A percentile compares a stretch with the other conserved stretches of the same genome.
phyloP scores from a whole-genome alignment of 2,329 filamentous ascomycete genomes.

The Alternaria hordeiaustralica region DNA sequence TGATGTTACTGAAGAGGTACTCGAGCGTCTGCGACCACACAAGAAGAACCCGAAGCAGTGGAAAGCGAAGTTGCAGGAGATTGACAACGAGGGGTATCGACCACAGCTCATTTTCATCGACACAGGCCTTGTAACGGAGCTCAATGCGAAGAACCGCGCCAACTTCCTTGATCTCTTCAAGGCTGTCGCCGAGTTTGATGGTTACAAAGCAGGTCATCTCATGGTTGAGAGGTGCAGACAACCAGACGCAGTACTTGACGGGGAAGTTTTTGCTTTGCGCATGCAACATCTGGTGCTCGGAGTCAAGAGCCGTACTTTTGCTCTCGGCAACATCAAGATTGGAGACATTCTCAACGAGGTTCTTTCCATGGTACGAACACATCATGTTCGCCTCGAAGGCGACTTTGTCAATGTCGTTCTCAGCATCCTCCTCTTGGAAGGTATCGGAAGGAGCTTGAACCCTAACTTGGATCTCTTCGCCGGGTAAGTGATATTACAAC shows the following conservation, averaged over 20 bases:
- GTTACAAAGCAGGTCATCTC: slow-evolving; percentile 89
- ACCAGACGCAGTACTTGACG: slow-evolving; percentile 85
- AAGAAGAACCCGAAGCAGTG: slow-evolving; percentile 72
- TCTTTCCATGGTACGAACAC: slow-evolving; percentile 84
- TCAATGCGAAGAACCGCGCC: slow-evolving; percentile 81
- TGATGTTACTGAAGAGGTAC: slow-evolving; percentile 87
- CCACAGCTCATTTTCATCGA: slow-evolving; percentile 98
- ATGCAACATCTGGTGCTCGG: slow-evolving; percentile 96
- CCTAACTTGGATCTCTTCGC: slow-evolving; percentile 86
- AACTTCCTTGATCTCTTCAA: slow-evolving; percentile 98
- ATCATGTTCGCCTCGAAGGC: slow-evolving; percentile 93
- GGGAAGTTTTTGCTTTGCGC: slow-evolving; percentile 89
- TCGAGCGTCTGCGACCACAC: slow-evolving; percentile 78
- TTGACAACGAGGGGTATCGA: slow-evolving; percentile 86
- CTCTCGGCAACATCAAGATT: slow-evolving; percentile 92
- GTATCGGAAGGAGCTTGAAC: slow-evolving; percentile 86
- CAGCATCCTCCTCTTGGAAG: slow-evolving; percentile 90
- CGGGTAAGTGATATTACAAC: slow-evolving; percentile 56
- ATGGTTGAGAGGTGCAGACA: slow-evolving; percentile 97
- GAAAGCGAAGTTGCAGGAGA: slow-evolving; percentile 73
- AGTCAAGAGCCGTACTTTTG: slow-evolving; percentile 89
- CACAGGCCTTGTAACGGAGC: slow-evolving; percentile 90
- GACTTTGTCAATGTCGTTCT: slow-evolving; percentile 99
- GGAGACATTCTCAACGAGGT: slow-evolving; percentile 94
- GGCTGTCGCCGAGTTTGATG: slow-evolving; percentile 94